These are phyloP conservation scores for Globisporangium orthogonon DNA, from an alignment of 352 stramenopile species.

Conservation along the genomic window DNA sequence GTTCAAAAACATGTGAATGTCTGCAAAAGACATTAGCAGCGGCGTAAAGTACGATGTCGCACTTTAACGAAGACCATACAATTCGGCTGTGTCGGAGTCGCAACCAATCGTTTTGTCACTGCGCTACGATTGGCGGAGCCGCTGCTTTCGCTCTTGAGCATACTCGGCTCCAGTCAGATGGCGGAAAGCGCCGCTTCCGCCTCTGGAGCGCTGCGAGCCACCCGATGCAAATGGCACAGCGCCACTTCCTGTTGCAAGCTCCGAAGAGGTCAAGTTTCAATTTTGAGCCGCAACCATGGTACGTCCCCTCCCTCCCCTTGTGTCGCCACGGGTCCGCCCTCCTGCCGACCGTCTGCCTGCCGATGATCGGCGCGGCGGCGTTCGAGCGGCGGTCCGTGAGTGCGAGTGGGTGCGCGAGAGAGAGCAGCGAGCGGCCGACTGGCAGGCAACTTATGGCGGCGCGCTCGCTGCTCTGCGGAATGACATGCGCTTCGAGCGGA, in stretches of 20 bases:
- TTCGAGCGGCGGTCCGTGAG: neutral
- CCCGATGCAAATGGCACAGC: slow-evolving; percentile 6
- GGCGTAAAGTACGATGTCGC: neutral
- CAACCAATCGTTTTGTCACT: neutral
- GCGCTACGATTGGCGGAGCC: neutral
- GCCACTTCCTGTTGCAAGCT: slow-evolving; percentile 72
- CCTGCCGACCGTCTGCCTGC: neutral
- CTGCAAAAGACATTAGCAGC: no score
- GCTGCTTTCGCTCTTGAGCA: neutral
- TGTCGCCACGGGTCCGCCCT: neutral
- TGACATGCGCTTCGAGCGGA: slow-evolving; percentile 2
- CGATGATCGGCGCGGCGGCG: neutral
- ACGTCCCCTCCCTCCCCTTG: slow-evolving; percentile 22
- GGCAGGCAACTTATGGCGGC: neutral
- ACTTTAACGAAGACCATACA: neutral
- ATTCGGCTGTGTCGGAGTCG: neutral
- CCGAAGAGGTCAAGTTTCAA: slow-evolving; percentile 65
- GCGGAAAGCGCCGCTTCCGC: neutral
- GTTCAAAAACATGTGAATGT: neutral
- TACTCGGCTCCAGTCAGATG: neutral
- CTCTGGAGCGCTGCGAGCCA: slow-evolving; percentile 35
- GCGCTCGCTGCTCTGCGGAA: slow-evolving; percentile 2
- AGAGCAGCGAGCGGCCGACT: slow-evolving; percentile 2
- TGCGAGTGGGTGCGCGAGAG: slow-evolving; percentile 5
- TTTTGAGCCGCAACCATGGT: slow-evolving; percentile 87